Evolutionary conservation across 2,329 filamentous ascomycete genomes (phyloP), one percentile per base, ranked within the genome.

Genomic region (Thielaviopsis punctulata): DNA sequence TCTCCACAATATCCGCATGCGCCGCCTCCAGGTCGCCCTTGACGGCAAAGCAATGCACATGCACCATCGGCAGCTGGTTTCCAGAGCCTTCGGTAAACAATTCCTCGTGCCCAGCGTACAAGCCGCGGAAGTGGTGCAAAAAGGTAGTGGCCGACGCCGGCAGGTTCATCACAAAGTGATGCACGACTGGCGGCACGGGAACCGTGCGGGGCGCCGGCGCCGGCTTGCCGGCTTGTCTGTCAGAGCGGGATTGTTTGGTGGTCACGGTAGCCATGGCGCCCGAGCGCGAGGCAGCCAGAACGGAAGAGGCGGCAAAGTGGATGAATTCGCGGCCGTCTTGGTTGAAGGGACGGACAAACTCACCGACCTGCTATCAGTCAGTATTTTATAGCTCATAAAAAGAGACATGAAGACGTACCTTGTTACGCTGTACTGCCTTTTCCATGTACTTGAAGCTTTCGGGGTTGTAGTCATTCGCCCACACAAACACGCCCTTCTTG

Each of bases 111-210:
- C 80, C 80, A n/a, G 76, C 68, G 63, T 95, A 96, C 15, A 95
- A 66, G 4, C 92, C 90, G 19, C 80, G 77, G 71, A 88, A 93
- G 70, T 60, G 62, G 25, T 51, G 51, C 21, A 95, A 73, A 63
- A 98, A 98, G 54, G 84, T 81, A 55, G 92, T 82, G 1, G 92
- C 90, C 1, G 80, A 84, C 1, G 89, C 92, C 0, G 92, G 92
- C 15, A 98, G 81, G 67, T 98, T 98, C 86, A 98, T 95, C 58
- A 96, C 84, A 64, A 89, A 98, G 69, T 96, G 92, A n/a, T 80
- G 76, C 63, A 96, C 86, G 36, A 82, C 81, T 2, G 74, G 73
- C 2, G 90, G 90, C 45, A 88, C 72, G 10, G 71, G 68, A 24
- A 79, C 62, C 56, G 60, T 66, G 57, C 60, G 59, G 3, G 67